These are phyloP conservation scores for Tirmania nivea DNA, from an alignment of 495 filamentous ascomycete genomes.

Conservation along the genomic window DNA sequence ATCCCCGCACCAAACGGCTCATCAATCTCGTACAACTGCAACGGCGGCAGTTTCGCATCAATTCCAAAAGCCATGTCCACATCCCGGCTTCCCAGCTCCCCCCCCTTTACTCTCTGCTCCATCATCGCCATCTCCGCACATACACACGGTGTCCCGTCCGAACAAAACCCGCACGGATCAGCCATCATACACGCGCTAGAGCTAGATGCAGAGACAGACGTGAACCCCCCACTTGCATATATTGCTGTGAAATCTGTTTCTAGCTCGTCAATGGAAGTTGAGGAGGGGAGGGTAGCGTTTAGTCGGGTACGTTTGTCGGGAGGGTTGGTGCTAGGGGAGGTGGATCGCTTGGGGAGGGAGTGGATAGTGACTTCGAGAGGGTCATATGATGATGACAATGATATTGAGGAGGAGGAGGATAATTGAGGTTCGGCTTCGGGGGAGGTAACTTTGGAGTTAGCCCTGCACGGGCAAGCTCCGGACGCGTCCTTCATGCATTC, in stretches of 20 bases:
- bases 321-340: neutral
- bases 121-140: conserved; percentile 46
- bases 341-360: conserved; percentile 3
- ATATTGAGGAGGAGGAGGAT: neutral
- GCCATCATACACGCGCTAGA: conserved; percentile 19
- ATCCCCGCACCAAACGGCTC: neutral
- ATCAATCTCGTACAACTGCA: conserved; percentile 5
- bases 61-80: neutral
- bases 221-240: conserved; percentile 3
- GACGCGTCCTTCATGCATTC: neutral
- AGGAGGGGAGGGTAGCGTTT: neutral
- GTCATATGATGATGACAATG: neutral
- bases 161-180: conserved; percentile 74
- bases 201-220: conserved; percentile 1
- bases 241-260: conserved; percentile 18
- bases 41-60: conserved; percentile 7
- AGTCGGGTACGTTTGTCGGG: conserved; percentile 12
- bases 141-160: conserved; percentile 62
- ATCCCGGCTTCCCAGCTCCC: neutral
- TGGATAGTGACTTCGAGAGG: neutral
- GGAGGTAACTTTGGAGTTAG: neutral
- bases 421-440: neutral
- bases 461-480: neutral
- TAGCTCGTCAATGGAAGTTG: conserved; percentile 15
- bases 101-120: conserved; percentile 7